These are phyloP conservation scores for Blastocrithidia nonstop DNA, from an alignment of 208 protist species.

Conservation along the genomic window DNA sequence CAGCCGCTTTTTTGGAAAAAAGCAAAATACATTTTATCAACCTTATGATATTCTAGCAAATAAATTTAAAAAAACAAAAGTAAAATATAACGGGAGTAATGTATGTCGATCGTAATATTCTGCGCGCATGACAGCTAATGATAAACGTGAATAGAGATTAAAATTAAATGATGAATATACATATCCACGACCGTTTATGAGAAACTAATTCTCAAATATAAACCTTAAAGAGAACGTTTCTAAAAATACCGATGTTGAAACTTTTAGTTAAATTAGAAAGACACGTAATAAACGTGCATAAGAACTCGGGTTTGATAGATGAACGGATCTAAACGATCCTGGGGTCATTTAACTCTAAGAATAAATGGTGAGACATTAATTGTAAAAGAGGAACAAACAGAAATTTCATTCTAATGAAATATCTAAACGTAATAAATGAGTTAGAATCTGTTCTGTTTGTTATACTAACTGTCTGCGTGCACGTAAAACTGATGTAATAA, in stretches of 20 bases:
- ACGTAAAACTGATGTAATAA: slow-evolving; percentile 14
- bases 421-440: slow-evolving; percentile 11
- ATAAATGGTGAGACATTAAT: too few relatives aligned
- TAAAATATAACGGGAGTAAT: neutral
- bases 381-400: too few relatives aligned
- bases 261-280: too few relatives aligned
- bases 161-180: slow-evolving; percentile 31
- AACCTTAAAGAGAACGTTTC: too few relatives aligned
- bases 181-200: too few relatives aligned
- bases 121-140: slow-evolving; percentile 13
- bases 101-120: slow-evolving; percentile 24
- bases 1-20: slow-evolving; percentile 29
- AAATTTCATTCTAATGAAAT: too few relatives aligned
- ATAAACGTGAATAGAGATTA: slow-evolving; percentile 10
- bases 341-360: too few relatives aligned
- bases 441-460: slow-evolving; percentile 33
- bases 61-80: slow-evolving; percentile 2
- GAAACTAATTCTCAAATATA: too few relatives aligned
- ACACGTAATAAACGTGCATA: too few relatives aligned
- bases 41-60: neutral
- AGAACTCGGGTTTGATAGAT: too few relatives aligned
- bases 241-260: too few relatives aligned
- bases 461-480: slow-evolving; percentile 43
- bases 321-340: too few relatives aligned
- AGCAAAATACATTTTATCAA: slow-evolving; percentile 20